These are phyloP conservation scores for Lanzia echinophila DNA, from an alignment of 2,329 filamentous ascomycete genomes.

Conservation along the genomic window DNA sequence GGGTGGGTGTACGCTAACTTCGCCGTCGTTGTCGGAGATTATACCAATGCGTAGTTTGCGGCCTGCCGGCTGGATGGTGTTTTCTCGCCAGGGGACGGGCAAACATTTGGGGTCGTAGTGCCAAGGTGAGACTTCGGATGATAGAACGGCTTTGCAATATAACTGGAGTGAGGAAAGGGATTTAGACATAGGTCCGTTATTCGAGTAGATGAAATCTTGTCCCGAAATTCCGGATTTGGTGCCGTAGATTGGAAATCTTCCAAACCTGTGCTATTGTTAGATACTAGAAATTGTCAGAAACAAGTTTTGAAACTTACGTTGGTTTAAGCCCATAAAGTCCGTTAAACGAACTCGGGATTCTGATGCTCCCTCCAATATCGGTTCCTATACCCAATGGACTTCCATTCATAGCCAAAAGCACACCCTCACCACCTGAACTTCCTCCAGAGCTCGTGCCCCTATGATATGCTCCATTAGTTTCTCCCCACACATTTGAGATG, in stretches of 20 bases:
- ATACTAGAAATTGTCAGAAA: background rate
- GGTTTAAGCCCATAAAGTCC: constrained; percentile 35
- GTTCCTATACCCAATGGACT: constrained; percentile 11
- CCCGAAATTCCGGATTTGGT: constrained; percentile 8
- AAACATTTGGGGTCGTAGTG: constrained; percentile 33
- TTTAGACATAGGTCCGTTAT: constrained; percentile 8
- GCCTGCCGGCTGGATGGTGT: constrained; percentile 9
- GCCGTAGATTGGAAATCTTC: constrained; percentile 6
- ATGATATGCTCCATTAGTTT: constrained; percentile 33
- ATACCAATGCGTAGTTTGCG: constrained; percentile 16
- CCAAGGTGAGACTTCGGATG: constrained; percentile 25
- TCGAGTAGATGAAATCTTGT: constrained; percentile 8
- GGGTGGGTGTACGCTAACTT: constrained; percentile 5
- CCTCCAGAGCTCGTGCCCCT: constrained; percentile 24
- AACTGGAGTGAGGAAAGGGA: background rate
- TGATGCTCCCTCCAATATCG: constrained; percentile 30
- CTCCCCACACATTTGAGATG: constrained; percentile 6
- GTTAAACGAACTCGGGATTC: constrained; percentile 34
- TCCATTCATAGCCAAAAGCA: constrained; percentile 8
- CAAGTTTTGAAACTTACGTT: constrained; percentile 16
- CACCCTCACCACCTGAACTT: constrained; percentile 20
- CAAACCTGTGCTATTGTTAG: constrained; percentile 25
- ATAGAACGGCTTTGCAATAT: constrained; percentile 13
- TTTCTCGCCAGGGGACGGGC: constrained; percentile 19
- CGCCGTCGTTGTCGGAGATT: constrained; percentile 12